Evolutionary conservation across 202 grass and related monocot genomes (phyloP).

Genomic region (Tripidium arundinaceum): DNA sequence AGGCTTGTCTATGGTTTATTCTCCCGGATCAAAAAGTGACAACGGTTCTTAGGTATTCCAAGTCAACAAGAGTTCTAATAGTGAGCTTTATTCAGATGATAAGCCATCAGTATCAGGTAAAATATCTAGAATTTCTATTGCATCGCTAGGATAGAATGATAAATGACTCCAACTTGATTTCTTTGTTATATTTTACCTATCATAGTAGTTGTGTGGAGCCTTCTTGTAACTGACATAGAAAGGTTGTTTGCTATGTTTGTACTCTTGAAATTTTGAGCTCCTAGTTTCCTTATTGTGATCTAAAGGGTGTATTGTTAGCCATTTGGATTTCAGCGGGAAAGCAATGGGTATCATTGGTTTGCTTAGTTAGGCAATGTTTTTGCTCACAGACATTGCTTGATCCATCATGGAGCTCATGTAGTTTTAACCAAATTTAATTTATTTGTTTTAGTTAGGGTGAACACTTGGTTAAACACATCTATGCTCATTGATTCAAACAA

Average conservation of each 20-base stretch:
- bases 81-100: constrained; percentile 32
- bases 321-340: constrained; percentile 22
- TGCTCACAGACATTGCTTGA: too few relatives aligned
- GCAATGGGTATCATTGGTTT: not conserved
- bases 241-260: constrained; percentile 10
- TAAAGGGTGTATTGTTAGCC: not conserved
- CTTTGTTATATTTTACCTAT: constrained; percentile 12
- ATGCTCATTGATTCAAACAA: too few relatives aligned
- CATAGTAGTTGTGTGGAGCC: constrained; percentile 14
- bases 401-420: too few relatives aligned
- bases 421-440: too few relatives aligned
- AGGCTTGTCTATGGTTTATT: constrained; percentile 45
- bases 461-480: too few relatives aligned
- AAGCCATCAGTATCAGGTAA: constrained; percentile 40
- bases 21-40: constrained; percentile 28
- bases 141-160: constrained; percentile 1
- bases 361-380: not conserved
- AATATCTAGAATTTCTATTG: not conserved
- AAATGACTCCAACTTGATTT: constrained; percentile 3
- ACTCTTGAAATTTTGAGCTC: constrained; percentile 1
- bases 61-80: constrained; percentile 18
- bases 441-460: too few relatives aligned
- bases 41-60: constrained; percentile 20
- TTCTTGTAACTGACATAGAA: constrained; percentile 5
- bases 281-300: constrained; percentile 8